Evolutionary conservation across 2,329 filamentous ascomycete genomes (phyloP), one percentile per base, ranked within the genome.

Genomic region (Fusarium marasasianum): DNA sequence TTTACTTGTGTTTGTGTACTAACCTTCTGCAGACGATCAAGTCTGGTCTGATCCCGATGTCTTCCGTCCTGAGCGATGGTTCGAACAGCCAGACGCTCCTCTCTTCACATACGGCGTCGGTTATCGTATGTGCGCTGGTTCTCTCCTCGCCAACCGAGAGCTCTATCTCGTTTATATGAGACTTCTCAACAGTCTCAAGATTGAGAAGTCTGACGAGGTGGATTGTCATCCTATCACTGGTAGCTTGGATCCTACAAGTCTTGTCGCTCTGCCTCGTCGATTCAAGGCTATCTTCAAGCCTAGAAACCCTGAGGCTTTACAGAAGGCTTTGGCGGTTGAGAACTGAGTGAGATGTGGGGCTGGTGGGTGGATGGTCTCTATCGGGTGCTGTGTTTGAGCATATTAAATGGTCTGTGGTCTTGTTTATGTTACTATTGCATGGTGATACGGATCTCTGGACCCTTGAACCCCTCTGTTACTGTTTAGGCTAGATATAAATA

Each of bases 61-160:
- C 11, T 91, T 92, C 82, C 85, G 89, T 1, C 79, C 79, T 0
- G 89, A 91, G 77, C 85, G 91, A 33, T 92, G 90, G 90, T 80
- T 66, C 6, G 76, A 77, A 44, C 86, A 90, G 54, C 89, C 90
- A 0, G 89, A 92, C 35, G 89, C 89, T 8, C 90, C 90, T 2
- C 80, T 92, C 18, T 92, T 92, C 79, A 91, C 90, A 0, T 92
- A 91, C 66, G 91, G 91, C 1, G 83, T 92, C 15, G 91, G 91
- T 3, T 92, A 91, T 72, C 87, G 90, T 44, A 92, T 92, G 91
- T 92, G 91, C 70, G 90, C 90, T 1, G 91, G 90, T 0, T 78
- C 74, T 4, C 60, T 78, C 6, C 47, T 92, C 5, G 90, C 90
- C 17, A 92, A 92, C 76, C 84, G 90, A 5, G 91, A 92, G 77